These are phyloP conservation scores for Trebouxia sp. DNA, from an alignment of 139 green algal species.

Conservation along the genomic window DNA sequence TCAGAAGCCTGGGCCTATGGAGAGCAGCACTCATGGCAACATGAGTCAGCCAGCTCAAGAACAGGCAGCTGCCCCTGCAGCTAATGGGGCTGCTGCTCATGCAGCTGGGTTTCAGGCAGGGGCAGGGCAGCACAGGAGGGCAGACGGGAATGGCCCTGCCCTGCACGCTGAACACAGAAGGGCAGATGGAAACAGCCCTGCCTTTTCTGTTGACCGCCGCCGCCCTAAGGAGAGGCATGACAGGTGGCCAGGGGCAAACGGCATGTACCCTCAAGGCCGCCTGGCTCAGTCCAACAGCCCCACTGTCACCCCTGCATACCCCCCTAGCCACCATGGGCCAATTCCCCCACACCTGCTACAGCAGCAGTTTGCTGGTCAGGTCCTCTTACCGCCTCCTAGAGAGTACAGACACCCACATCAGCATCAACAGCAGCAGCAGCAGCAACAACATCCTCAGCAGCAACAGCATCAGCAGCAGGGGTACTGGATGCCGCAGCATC, in stretches of 20 bases:
- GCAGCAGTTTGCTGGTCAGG: neutral
- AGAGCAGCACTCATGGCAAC: neutral
- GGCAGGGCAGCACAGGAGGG: neutral
- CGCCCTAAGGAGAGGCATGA: constrained; percentile 21
- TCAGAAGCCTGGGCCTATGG: neutral
- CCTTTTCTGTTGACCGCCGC: neutral
- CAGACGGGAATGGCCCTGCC: no score
- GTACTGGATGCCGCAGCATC: no score
- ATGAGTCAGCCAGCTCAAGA: neutral
- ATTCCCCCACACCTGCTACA: neutral
- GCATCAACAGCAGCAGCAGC: neutral
- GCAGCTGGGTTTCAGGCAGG: no score
- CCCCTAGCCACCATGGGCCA: neutral
- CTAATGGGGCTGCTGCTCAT: neutral
- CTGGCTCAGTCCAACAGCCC: constrained; percentile 17
- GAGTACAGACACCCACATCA: neutral
- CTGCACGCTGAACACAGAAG: no score
- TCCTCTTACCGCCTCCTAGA: neutral
- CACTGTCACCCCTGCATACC: neutral
- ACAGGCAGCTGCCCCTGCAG: neutral
- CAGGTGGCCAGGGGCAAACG: constrained; percentile 8
- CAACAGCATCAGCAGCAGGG: neutral
- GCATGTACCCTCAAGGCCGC: neutral
- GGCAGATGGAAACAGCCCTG: neutral
- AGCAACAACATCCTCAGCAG: neutral